These are phyloP conservation scores for Alternaria gansuensis DNA, from an alignment of 2,329 filamentous ascomycete species.

Conservation along the genomic window DNA sequence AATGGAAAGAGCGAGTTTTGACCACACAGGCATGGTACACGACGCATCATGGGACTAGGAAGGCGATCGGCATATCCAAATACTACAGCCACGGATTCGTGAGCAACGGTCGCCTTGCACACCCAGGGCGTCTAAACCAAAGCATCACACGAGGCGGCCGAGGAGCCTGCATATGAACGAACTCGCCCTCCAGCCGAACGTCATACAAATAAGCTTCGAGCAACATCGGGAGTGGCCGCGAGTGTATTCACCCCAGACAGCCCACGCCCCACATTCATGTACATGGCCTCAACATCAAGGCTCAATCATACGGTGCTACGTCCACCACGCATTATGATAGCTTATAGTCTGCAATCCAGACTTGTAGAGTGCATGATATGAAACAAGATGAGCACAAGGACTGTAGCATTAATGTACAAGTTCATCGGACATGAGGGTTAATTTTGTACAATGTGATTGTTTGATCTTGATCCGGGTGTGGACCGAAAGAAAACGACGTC, in stretches of 20 bases:
- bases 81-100: neutral
- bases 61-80: neutral
- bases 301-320: neutral
- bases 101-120: neutral
- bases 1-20: neutral
- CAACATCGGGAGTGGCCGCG: neutral
- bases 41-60: neutral
- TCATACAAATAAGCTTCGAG: conserved; percentile 41
- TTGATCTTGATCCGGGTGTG: too few relatives aligned
- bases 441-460: too few relatives aligned
- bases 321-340: too few relatives aligned
- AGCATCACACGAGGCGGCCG: neutral
- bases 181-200: neutral
- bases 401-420: too few relatives aligned
- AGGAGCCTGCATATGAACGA: neutral
- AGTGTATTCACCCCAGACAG: conserved; percentile 1
- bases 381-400: too few relatives aligned
- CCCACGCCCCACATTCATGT: conserved; percentile 19
- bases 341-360: too few relatives aligned
- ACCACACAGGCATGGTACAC: neutral
- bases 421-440: too few relatives aligned
- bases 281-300: conserved; percentile 22
- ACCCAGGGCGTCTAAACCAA: neutral
- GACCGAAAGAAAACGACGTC: too few relatives aligned
- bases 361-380: too few relatives aligned